Evolutionary conservation across 805 yeast species (phyloP), one percentile per base, ranked within the genome.

Genomic region (Starmerella sp.): DNA sequence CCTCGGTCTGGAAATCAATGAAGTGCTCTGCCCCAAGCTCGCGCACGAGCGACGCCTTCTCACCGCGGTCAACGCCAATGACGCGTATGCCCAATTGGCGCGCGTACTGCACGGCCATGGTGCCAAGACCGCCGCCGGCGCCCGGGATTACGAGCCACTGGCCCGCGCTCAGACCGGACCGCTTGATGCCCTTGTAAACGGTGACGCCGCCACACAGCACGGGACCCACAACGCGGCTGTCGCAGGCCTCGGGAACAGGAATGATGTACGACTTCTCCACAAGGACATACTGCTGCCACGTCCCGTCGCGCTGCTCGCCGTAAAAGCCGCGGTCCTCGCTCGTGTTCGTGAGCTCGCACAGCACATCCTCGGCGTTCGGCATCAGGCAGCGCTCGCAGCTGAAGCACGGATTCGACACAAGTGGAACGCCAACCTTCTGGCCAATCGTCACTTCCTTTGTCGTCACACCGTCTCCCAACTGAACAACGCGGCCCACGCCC

Each of bases 101-200:
- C 59, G 86, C 89, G 71, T 82, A 84, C 72, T 84, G 89, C 63
- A 83, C 74, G 54, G 87, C 88, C 61, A 84, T 71, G 41, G 86
- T 74, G 66, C 90, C 91, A 69, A 84, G 77, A 66, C 91, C 90
- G 15, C 49, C 49, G 69, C 90, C 90, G 69, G 81, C 86, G 73
- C 91, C 90, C 55, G 87, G 80, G 57, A 84, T 74, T 57, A 81
- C 79, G 61, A 82, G 84, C 83, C 84, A 83, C 69, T 84, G 80
- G 66, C 91, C 89, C 28, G 89, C 75, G 49, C 60, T 58, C 56
- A 77, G 66, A 52, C 73, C 68, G 53, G 85, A 83, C 51, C 80
- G 75, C 72, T 80, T 80, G 65, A 81, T 72, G 11, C 84, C 84
- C 73, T 80, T 80, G 79, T 79, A 81, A 46, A 78, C 84, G 51